Percentiles rank a stretch among this genome's conserved stretches.
Conservation (phyloP, 345 rosid genomes). For the Viola odorata region DNA sequence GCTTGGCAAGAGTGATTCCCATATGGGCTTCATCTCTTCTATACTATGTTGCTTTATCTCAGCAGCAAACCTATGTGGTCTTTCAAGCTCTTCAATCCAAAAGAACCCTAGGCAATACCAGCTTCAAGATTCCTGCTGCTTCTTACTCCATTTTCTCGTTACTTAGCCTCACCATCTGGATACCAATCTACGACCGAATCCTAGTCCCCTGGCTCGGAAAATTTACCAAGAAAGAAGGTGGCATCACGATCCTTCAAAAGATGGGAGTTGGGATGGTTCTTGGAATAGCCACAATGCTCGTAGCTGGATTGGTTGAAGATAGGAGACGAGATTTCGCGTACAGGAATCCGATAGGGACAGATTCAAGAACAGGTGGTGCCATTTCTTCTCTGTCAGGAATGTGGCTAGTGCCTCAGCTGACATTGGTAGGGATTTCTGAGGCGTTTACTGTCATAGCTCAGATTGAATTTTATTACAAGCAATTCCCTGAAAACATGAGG, state of each 20-base stretch:
- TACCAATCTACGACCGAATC: conserved; percentile 17
- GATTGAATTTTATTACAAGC: conserved; percentile 22
- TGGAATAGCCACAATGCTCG: background rate
- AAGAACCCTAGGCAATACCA: conserved; percentile 1
- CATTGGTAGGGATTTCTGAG: conserved; percentile 19
- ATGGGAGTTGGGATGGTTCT: conserved; percentile 14
- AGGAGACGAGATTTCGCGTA: conserved; percentile 6
- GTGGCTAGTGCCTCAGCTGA: conserved; percentile 2
- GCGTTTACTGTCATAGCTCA: conserved; percentile 19
- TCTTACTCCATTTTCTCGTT: conserved; percentile 11
- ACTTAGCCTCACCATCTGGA: conserved; percentile 16
- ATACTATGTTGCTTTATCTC: conserved; percentile 5
- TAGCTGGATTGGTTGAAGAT: conserved; percentile 12
- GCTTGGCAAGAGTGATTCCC: conserved; percentile 15
- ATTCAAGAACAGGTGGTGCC: background rate
- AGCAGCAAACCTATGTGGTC: conserved; percentile 13
- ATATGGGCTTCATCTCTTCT: conserved; percentile 11
- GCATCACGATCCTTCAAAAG: conserved; percentile 18
- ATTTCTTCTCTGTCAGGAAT: background rate
- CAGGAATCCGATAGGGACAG: conserved; percentile 3
- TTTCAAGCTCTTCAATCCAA: conserved; percentile 20
- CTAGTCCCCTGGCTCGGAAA: conserved; percentile 11
- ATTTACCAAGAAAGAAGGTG: conserved; percentile 9
- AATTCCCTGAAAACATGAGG: conserved; percentile 22
- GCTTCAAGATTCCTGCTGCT: conserved; percentile 18